Evolutionary conservation across 2,329 filamentous ascomycete species (phyloP).

Genomic region (Botrytis sinoallii): DNA sequence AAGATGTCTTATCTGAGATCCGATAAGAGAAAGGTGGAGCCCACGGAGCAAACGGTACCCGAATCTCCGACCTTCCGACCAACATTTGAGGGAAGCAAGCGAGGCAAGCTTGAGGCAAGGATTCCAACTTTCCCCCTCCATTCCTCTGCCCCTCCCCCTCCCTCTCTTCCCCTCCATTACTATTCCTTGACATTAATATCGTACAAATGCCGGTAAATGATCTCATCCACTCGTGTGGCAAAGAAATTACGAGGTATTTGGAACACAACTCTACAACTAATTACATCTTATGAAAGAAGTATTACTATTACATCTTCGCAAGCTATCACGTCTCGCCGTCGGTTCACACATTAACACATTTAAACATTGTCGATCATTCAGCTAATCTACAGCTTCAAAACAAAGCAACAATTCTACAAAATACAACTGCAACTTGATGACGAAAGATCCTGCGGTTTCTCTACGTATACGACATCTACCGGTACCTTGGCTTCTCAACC

Average conservation of each 20-base stretch:
- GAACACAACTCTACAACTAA: not conserved
- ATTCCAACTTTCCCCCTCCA: not conserved
- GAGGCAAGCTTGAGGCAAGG: not conserved
- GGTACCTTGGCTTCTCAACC: not conserved
- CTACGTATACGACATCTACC: not conserved
- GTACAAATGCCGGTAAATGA: not conserved
- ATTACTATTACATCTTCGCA: not conserved
- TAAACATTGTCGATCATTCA: not conserved
- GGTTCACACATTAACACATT: not conserved
- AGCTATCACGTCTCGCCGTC: not conserved
- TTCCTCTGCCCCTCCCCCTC: not conserved
- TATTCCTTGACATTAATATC: not conserved
- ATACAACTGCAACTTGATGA: not conserved
- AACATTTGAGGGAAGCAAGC: not conserved
- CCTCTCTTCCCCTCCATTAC: not conserved
- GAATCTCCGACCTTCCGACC: not conserved
- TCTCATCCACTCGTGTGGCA: not conserved
- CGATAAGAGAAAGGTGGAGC: not conserved
- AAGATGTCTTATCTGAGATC: slow-evolving; percentile 3
- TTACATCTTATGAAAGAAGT: not conserved
- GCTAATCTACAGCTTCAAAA: not conserved
- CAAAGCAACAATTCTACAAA: not conserved
- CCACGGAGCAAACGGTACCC: fast-evolving
- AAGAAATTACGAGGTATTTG: not conserved
- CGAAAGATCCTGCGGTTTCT: not conserved